Evolutionary conservation across 2,329 filamentous ascomycete species (phyloP).

Genomic region (Lasiodiplodia sp.): DNA sequence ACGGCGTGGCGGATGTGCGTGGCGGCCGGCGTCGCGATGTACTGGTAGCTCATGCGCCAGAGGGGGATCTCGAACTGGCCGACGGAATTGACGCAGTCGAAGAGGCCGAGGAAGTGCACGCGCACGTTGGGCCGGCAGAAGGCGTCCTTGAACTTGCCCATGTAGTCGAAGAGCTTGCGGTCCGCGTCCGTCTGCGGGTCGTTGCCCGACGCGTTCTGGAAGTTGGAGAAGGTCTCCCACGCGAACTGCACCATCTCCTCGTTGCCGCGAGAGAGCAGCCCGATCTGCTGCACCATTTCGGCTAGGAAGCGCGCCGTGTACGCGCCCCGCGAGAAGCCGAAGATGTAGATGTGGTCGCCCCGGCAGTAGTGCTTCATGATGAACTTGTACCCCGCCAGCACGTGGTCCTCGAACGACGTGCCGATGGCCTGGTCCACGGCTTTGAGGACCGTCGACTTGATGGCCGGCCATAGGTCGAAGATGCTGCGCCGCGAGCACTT

Average conservation of each 20-base stretch:
- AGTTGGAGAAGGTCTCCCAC: conserved; percentile 33
- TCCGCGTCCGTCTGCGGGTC: conserved; percentile 19
- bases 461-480: neutral
- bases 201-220: conserved; percentile 30
- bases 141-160: conserved; percentile 25
- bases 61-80: conserved; percentile 43
- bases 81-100: conserved; percentile 52
- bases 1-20: conserved; percentile 53
- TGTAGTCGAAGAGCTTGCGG: neutral
- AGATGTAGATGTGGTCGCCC: conserved; percentile 44
- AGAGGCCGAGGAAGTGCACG: conserved; percentile 55
- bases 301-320: conserved; percentile 45
- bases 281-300: conserved; percentile 38
- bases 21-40: conserved; percentile 46
- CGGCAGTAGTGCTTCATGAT: conserved; percentile 43
- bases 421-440: conserved; percentile 32
- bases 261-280: conserved; percentile 37
- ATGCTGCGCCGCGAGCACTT: neutral
- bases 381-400: conserved; percentile 41
- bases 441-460: conserved; percentile 8
- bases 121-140: conserved; percentile 52
- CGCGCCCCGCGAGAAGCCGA: conserved; percentile 45
- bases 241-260: conserved; percentile 37
- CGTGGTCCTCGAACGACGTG: conserved; percentile 34
- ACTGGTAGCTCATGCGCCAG: conserved; percentile 48